Base-by-base conservation (phyloP, 768 basidiomycete species). In the Tephrocybe sp. region DNA sequence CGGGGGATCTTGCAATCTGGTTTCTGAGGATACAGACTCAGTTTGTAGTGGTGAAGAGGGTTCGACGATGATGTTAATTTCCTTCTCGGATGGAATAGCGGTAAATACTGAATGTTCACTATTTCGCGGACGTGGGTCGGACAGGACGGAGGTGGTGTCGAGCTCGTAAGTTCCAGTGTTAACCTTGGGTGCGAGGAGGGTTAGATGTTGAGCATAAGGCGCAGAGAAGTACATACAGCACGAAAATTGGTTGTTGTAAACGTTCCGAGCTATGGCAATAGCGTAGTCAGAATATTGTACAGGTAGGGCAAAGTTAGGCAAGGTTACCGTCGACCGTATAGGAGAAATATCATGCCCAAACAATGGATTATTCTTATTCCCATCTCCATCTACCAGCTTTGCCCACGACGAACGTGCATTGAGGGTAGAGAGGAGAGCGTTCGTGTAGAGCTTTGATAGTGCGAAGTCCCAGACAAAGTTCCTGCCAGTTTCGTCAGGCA, bases 381-480 rank as follows among this genome's bases (percentile, higher is more conserved):
- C 34, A 14, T 41, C 36, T 23, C 46, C 55, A 10, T 57, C 56
- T 2, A 50, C 51, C 19, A 58, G 32, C 5, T 40, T 55, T 1
- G 47, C 39, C 58, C 59, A 62, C 7, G 53, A 51, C 1, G 52
- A 41, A 9, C 62, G 57, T 2, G 59, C 59, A 50, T 64, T 64
- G 12, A 64, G 55, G 0, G 58, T 62, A 1, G 63, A 64, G 22
- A 62, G 45, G 14, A 65, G 39, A 13, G 62, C 57, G 23, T 64
- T 65, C 10, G 60, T 62, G 33, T 65, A 65, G 14, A 65, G 52
- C 43, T 65, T 65, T 19, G 63, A 62, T 5, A 65, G 48, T 1
- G 63, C 57, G 41, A 65, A 65, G 34, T 65, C 63, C 64, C 60
- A 65, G n/a, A 63, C 50, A 40, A 65, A 63, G 38, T 65, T 62